Evolutionary conservation across 2,329 filamentous ascomycete genomes (phyloP).

Genomic region (Colletotrichum sp.): DNA sequence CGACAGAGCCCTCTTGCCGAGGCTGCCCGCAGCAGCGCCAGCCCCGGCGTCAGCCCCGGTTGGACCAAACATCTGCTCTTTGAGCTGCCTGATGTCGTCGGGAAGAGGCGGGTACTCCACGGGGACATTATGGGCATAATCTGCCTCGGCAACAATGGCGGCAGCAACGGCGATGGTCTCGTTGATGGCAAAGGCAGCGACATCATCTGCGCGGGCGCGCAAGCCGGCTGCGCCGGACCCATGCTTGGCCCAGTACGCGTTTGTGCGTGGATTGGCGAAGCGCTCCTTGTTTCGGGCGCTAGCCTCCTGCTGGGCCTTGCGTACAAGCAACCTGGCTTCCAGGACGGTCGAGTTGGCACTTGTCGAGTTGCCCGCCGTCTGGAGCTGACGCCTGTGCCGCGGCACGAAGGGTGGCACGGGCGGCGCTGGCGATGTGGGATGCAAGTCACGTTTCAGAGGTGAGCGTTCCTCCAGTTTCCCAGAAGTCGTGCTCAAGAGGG

Average conservation of each 20-base stretch:
- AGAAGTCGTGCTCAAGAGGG: background rate
- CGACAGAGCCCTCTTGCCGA: background rate
- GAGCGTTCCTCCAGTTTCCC: background rate
- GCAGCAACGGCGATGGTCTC: background rate
- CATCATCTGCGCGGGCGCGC: background rate
- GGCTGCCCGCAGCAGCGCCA: background rate
- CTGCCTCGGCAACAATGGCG: background rate
- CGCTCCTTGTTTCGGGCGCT: background rate
- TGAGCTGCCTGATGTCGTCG: background rate
- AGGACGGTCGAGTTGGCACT: background rate
- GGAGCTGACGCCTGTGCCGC: background rate
- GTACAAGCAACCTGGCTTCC: background rate
- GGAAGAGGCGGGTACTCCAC: background rate
- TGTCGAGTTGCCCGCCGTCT: background rate
- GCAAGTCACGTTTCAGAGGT: background rate
- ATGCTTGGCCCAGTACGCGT: background rate
- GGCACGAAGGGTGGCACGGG: background rate
- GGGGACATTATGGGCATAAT: background rate
- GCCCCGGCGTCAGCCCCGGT: background rate
- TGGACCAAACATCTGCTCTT: background rate
- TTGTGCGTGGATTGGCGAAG: background rate
- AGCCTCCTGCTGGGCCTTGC: background rate
- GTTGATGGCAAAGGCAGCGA: background rate
- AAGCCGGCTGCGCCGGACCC: background rate
- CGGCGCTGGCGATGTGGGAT: background rate